Evolutionary conservation across 768 basidiomycete species (phyloP), one percentile per base, ranked within the genome.

Genomic region (Lactifluus subvellereus): DNA sequence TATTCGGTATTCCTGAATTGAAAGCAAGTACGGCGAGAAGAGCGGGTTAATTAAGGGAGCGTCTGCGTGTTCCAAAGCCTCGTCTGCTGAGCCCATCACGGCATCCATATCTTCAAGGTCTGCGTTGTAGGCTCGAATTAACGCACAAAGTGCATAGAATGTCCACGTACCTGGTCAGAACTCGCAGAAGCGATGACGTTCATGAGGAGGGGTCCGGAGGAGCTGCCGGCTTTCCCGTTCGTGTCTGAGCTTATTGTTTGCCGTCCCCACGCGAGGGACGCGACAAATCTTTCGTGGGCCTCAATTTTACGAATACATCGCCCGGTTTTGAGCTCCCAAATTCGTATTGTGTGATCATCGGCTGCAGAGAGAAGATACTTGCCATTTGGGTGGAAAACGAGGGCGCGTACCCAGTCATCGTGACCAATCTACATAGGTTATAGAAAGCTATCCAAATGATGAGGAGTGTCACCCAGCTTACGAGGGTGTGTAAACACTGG

Each of bases 351-450:
- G 69, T 82, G 79, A 73, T 85, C 84, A 72, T 85, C 84, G 6
- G 80, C 80, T 0, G 81, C 82, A 6, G 82, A 83, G 6, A 85
- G 74, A 20, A 85, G 76, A 69, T 76, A 79, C 66, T 83, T 83
- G 37, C 84, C 84, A 11, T 74, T 74, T 0, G 84, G 84, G 66
- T 84, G 84, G 72, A 85, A 85, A 40, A 80, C 78, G 37, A 85
- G 74, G 9, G 79, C 78, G 52, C 81, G 77, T 32, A 85, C 77
- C 84, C 84, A 85, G 66, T 83, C 81, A 69, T 84, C 82, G 68
- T 85, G 76, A 2, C 77, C 77, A 38, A 69, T 66, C 74, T 76
- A 56, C 11, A n/a, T 8, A 40, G 22, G 6, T 14, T 8, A 13
- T 45, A 30, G 33, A 30, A 35, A 32, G 33, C 37, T 7, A 42